These are phyloP conservation scores for Scytalidium lignicola DNA, from an alignment of 2,329 filamentous ascomycete genomes.

Conservation along the genomic window DNA sequence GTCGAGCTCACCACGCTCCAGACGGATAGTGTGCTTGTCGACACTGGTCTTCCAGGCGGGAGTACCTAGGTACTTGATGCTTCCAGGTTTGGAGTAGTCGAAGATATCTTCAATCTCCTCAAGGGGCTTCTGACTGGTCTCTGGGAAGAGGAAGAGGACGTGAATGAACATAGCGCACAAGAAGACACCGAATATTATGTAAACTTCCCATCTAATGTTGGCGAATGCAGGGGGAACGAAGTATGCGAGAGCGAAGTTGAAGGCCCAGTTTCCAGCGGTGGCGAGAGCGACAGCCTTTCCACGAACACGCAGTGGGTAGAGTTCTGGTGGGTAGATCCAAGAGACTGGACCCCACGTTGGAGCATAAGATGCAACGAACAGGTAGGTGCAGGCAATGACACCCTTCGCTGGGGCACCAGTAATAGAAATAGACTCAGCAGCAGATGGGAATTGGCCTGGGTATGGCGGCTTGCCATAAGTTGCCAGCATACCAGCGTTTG, in stretches of 20 bases:
- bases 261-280: constrained; percentile 41
- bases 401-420: constrained; percentile 42
- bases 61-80: constrained; percentile 14
- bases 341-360: constrained; percentile 39
- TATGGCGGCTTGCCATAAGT: constrained; percentile 30
- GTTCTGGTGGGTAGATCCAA: constrained; percentile 41
- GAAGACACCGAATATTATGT: constrained; percentile 43
- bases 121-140: constrained; percentile 46
- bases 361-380: constrained; percentile 49
- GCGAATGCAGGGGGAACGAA: constrained; percentile 36
- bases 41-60: constrained; percentile 18
- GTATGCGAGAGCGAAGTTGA: constrained; percentile 40
- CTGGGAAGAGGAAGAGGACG: constrained; percentile 46
- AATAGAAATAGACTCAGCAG: constrained; percentile 39
- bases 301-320: constrained; percentile 39
- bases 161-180: constrained; percentile 40
- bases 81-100: constrained; percentile 33
- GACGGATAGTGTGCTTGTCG: constrained; percentile 11
- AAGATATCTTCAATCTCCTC: constrained; percentile 45
- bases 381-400: constrained; percentile 58
- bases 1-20: constrained; percentile 25
- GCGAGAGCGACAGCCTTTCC: constrained; percentile 45
- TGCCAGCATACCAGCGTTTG: constrained; percentile 38
- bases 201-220: constrained; percentile 41
- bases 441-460: constrained; percentile 30